Evolutionary conservation across 2,329 filamentous ascomycete species (phyloP), one percentile per base, ranked within the genome.

Genomic region (Purpureocillium takamizusanense): DNA sequence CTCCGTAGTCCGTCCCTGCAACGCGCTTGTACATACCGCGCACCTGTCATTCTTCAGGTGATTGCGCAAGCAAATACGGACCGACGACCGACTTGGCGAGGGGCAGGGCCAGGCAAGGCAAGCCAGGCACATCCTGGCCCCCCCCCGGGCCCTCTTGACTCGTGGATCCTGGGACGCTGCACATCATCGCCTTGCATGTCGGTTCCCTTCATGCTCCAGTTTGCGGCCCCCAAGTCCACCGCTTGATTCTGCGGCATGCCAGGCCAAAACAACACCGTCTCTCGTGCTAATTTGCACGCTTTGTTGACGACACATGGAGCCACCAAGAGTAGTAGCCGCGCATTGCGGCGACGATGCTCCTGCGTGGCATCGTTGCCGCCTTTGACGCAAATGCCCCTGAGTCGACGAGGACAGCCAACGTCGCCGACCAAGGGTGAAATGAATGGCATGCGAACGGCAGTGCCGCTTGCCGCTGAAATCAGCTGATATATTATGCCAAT

Each of bases 101-200:
- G n/a, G n/a, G n/a, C n/a, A n/a, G n/a, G n/a, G n/a, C 29, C 21
- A 13, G 45, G 41, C 38, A 29, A 38, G 40, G 41, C 46, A 40
- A 43, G 37, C 36, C 35, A 25, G 21, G 21, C 21, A 25, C 21
- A 25, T 25, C 21, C 21, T 25, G 21, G 21, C 21, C 10, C 6
- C 6, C n/a, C 21, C 21, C 21, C 21, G 21, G 21, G 21, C 21
- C 21, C 21, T 25, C 21, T 25, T 58, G 55, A 58, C 56, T 59
- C 55, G 51, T 54, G 53, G 53, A 51, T 56, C 45, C 53, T 57
- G 54, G 34, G 13, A 25, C 29, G 25, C 34, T 30, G 34, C 52
- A 55, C 51, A 58, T 49, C 55, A 58, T 56, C 46, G 28, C 23
- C 29, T 6, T 28, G 25, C 25, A 38, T 41, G 32, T 36, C 21